These are phyloP conservation scores for Apiospora arundinis DNA, from an alignment of 2,329 filamentous ascomycete species.

Conservation along the genomic window DNA sequence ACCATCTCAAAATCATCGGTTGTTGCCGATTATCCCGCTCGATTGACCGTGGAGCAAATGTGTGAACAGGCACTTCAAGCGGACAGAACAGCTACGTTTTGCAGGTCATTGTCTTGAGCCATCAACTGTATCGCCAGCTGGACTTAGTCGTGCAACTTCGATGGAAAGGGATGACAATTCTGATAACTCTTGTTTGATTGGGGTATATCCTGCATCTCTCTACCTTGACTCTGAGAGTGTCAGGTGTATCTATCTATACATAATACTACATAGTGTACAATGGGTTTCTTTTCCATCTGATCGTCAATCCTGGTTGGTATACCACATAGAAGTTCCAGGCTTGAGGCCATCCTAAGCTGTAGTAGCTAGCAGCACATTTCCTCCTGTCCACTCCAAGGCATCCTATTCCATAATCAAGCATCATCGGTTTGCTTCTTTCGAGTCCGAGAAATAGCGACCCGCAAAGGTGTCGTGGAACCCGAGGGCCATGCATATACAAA, in stretches of 20 bases:
- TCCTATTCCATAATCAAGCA: neutral
- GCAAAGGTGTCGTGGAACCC: neutral
- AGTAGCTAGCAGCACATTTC: neutral
- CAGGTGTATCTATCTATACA: neutral
- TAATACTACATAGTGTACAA: constrained; percentile 1
- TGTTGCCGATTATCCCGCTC: too few species aligned
- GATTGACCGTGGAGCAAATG: too few species aligned
- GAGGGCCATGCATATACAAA: constrained; percentile 23
- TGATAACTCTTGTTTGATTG: neutral
- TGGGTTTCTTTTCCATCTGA: neutral
- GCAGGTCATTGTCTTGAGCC: too few species aligned
- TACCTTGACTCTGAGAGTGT: neutral
- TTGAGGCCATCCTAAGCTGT: neutral
- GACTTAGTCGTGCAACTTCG: too few species aligned
- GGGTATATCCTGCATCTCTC: constrained; percentile 16
- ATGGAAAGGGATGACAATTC: neutral
- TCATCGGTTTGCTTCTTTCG: neutral
- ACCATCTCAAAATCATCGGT: neutral
- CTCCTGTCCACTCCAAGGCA: neutral
- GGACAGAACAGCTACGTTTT: too few species aligned
- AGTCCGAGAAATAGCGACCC: neutral
- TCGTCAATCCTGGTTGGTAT: constrained; percentile 1
- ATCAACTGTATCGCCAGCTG: too few species aligned
- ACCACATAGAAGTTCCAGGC: neutral
- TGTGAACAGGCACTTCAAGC: too few species aligned